These are phyloP conservation scores for Brasenia schreberi DNA, from an alignment of 164 flowering plant genomes.

Conservation along the genomic window DNA sequence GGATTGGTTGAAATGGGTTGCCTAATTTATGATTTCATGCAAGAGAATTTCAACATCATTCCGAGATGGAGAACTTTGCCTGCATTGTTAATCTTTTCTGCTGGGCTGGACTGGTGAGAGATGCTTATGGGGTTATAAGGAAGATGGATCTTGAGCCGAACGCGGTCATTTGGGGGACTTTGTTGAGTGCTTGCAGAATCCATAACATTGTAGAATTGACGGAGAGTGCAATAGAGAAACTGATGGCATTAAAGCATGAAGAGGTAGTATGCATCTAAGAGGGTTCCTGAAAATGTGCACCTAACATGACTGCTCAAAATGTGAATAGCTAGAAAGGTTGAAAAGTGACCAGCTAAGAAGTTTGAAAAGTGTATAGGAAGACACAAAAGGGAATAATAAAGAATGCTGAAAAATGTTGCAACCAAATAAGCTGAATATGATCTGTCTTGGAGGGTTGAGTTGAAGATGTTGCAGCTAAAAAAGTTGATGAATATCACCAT, in stretches of 20 bases:
- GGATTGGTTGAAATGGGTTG: constrained; percentile 33
- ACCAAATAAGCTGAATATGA: too few relatives aligned
- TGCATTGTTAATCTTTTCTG: constrained; percentile 40
- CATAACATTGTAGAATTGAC: constrained; percentile 24
- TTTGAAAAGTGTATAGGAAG: too few relatives aligned
- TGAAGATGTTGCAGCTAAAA: too few relatives aligned
- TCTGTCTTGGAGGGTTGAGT: too few relatives aligned
- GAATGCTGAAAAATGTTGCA: too few relatives aligned
- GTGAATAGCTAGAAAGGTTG: too few relatives aligned
- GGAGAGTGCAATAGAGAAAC: constrained; percentile 19
- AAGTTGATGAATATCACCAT: too few relatives aligned
- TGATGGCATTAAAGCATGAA: constrained; percentile 29
- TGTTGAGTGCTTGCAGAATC: constrained; percentile 33
- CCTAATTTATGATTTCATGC: constrained; percentile 24
- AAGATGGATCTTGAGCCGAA: constrained; percentile 32
- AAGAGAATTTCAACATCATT: constrained; percentile 11
- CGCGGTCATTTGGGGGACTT: constrained; percentile 39
- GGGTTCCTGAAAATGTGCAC: too few relatives aligned
- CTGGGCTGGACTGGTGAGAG: constrained; percentile 23
- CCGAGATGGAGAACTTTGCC: constrained; percentile 32
- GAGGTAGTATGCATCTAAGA: too few relatives aligned
- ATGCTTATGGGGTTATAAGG: constrained; percentile 26
- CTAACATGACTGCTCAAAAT: too few relatives aligned
- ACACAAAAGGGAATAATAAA: too few relatives aligned
- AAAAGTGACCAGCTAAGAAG: too few relatives aligned